phyloP scores from a whole-genome alignment of 805 yeast species.

The Zygotorulaspora florentina region DNA sequence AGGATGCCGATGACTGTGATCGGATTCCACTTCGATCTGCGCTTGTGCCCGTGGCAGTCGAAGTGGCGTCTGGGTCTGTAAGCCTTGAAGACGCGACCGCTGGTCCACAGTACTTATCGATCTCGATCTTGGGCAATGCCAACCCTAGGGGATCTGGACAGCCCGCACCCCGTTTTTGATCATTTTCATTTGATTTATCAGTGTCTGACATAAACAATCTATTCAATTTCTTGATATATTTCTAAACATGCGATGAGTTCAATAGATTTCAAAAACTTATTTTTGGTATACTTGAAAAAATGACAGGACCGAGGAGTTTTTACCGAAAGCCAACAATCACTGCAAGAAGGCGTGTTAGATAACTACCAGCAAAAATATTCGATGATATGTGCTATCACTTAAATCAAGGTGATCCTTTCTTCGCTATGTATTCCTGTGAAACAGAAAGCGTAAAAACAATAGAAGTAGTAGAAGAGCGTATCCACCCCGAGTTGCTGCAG shows the following conservation, averaged over 20 bases:
- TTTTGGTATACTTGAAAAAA: neutral
- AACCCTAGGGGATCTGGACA: no score
- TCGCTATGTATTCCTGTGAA: no score
- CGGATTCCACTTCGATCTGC: neutral
- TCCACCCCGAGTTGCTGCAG: no score
- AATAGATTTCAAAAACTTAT: neutral
- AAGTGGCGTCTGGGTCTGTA: neutral
- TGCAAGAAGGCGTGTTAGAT: neutral
- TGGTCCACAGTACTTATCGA: neutral
- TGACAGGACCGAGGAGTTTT: neutral
- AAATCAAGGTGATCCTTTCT: no score
- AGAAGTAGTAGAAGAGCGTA: no score
- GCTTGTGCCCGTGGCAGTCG: neutral
- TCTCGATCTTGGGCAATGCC: neutral
- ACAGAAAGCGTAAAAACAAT: no score
- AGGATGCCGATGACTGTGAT: neutral
- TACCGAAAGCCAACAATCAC: neutral
- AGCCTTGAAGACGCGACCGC: neutral
- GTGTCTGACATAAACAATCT: neutral
- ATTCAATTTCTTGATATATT: neutral
- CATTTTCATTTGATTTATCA: neutral
- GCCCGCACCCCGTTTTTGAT: neutral
- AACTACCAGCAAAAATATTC: no score
- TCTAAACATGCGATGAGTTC: neutral
- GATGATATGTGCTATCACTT: no score